Evolutionary conservation across 2,329 filamentous ascomycete species (phyloP).

Genomic region (Xylaria digitata): DNA sequence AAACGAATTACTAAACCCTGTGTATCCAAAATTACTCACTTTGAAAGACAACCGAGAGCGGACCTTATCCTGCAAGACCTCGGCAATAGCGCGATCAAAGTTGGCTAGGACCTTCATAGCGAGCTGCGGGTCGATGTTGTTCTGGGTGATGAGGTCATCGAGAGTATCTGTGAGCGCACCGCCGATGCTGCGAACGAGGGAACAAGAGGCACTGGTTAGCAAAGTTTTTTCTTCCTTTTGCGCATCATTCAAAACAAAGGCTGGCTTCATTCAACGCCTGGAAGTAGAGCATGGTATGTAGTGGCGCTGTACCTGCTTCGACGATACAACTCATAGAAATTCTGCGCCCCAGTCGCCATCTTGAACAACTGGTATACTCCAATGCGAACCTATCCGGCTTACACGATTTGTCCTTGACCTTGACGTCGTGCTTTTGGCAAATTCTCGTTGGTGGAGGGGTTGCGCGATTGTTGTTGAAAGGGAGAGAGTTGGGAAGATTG

Average conservation of each 20-base stretch:
- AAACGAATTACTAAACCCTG: no score
- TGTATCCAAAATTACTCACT: constrained; percentile 62
- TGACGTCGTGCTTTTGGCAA: not conserved
- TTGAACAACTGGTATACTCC: constrained; percentile 36
- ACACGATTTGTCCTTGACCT: not conserved
- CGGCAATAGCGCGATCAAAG: constrained; percentile 93
- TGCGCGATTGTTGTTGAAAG: constrained; percentile 31
- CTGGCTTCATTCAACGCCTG: constrained; percentile 20
- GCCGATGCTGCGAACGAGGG: constrained; percentile 75
- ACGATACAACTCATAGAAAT: constrained; percentile 95
- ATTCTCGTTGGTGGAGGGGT: constrained; percentile 14
- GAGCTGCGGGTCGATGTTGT: constrained; percentile 95
- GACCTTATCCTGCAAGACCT: constrained; percentile 91
- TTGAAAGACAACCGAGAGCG: constrained; percentile 94
- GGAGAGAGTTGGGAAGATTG: constrained; percentile 9
- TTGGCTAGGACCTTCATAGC: constrained; percentile 98
- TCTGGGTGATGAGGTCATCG: constrained; percentile 93
- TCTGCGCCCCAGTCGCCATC: constrained; percentile 62
- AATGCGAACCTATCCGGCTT: not conserved
- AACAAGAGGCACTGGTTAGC: constrained; percentile 40
- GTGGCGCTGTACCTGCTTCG: constrained; percentile 83
- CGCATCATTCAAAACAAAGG: constrained; percentile 12
- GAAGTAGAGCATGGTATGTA: constrained; percentile 15
- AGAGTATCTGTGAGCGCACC: constrained; percentile 94
- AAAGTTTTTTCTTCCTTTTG: not conserved